phyloP scores from a whole-genome alignment of 768 basidiomycete genomes.

The Suillus alpinus region DNA sequence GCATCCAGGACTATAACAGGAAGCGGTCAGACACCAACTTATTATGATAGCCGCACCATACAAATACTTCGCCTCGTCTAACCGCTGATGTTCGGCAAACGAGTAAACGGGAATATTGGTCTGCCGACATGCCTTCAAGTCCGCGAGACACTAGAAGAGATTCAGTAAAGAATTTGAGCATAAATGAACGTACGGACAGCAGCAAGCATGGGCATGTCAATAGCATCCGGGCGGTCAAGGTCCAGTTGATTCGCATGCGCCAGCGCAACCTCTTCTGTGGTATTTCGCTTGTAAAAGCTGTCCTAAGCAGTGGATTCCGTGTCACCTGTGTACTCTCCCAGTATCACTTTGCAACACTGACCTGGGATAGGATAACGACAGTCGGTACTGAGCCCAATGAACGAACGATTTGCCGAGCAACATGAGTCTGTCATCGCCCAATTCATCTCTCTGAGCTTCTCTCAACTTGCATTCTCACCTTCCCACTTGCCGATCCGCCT shows the following conservation, averaged over 20 bases:
- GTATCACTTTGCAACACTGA: constrained; percentile 22
- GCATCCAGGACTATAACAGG: not conserved
- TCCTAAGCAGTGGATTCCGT: constrained; percentile 48
- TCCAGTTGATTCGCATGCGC: constrained; percentile 81
- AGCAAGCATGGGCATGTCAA: constrained; percentile 87
- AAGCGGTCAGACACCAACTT: constrained; percentile 36
- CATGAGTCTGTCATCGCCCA: constrained; percentile 60
- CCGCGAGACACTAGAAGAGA: constrained; percentile 65
- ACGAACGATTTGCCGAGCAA: constrained; percentile 78
- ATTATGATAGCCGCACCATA: constrained; percentile 95
- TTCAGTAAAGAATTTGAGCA: not conserved
- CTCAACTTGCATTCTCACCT: constrained; percentile 44
- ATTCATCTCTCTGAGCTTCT: not conserved
- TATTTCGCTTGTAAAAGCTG: constrained; percentile 87
- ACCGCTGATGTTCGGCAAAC: constrained; percentile 84
- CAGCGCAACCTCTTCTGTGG: constrained; percentile 73
- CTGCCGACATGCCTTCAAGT: constrained; percentile 81
- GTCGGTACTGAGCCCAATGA: constrained; percentile 81
- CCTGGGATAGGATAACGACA: constrained; percentile 90
- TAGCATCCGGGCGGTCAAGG: constrained; percentile 90
- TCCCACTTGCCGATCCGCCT: constrained; percentile 88
- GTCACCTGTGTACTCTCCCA: not conserved
- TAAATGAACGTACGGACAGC: constrained; percentile 45
- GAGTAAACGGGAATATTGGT: constrained; percentile 94
- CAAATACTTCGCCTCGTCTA: constrained; percentile 77